Evolutionary conservation across 2,329 filamentous ascomycete species (phyloP), one percentile per base, ranked within the genome.

Genomic region (Hypoxylon sp.): DNA sequence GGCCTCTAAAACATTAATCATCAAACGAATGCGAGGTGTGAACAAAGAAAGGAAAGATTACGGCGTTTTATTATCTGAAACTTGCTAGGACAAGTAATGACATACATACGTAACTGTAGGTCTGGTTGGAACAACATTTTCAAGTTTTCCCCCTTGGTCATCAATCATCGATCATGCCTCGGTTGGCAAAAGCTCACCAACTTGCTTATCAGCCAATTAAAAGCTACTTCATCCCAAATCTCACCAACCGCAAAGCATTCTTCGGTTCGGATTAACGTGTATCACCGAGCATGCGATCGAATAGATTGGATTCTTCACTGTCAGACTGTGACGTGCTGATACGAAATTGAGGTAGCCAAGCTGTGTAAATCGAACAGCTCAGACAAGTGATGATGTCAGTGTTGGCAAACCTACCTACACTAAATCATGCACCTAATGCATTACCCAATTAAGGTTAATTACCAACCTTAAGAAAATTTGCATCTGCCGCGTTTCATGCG

Each of bases 311-410:
- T 50, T 13, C 22, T 9, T 33, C 14, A 57, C 19, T 1, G 39
- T 48, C 52, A 37, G 51, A 29, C 3, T 57, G 39, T 58, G 37
- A 64, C 51, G 26, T 50, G 42, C 54, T 54, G 35, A 69, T 58
- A 44, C 50, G 47, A 63, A 57, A 47, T 19, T 17, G 57, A 67
- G 63, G 67, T 11, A 68, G 42, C 61, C 66, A 65, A 65, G 63
- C 52, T 53, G 26, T 59, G 35, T 22, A 26, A 55, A 22, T 19
- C 8, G 37, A 11, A 57, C 63, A 63, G 47, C 54, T 63, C 53
- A 66, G 57, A 63, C 47, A 39, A 64, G 22, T 65, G 57, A 69
- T 71, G 69, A 71, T 60, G 69, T 71, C 69, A 71, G 46, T 47
- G 31, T 42, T 47, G 11, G 35, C 42, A 57, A 57, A 22, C 37